Conservation (phyloP, 2,329 filamentous ascomycete species). For the Neonectria hederae region DNA sequence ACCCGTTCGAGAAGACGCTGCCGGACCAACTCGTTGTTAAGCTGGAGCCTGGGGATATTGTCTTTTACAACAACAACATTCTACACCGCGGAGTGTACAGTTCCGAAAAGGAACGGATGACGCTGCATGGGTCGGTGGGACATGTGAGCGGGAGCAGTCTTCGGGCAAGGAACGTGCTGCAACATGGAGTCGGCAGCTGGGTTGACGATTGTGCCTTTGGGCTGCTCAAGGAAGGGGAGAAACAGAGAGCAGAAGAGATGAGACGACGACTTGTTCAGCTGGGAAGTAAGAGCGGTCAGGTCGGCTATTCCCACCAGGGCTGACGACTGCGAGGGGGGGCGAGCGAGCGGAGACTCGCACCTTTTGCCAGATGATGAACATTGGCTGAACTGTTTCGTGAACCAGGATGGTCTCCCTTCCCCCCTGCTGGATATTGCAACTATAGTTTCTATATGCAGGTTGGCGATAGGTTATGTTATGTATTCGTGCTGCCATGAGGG, state of each 20-base stretch:
- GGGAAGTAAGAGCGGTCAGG: constrained; percentile 67
- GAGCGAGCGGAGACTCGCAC: constrained; percentile 19
- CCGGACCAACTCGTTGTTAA: constrained; percentile 72
- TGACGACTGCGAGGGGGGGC: constrained; percentile 39
- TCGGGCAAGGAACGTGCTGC: constrained; percentile 76
- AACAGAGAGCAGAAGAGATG: constrained; percentile 69
- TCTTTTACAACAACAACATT: constrained; percentile 93
- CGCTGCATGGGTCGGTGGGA: constrained; percentile 77
- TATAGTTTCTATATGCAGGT: constrained; percentile 19
- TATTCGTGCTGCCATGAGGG: not conserved
- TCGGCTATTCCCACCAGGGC: constrained; percentile 70
- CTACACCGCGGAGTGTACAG: constrained; percentile 77
- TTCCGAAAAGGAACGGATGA: constrained; percentile 68
- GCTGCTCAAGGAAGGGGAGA: constrained; percentile 53
- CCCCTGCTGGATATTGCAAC: not conserved
- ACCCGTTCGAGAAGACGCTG: constrained; percentile 69
- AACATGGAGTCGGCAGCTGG: constrained; percentile 77
- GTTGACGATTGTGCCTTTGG: constrained; percentile 67
- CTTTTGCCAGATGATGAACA: not conserved
- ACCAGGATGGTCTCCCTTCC: constrained; percentile 7
- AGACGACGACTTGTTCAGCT: constrained; percentile 68
- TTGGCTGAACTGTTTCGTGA: constrained; percentile 5
- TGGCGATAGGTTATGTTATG: constrained; percentile 14
- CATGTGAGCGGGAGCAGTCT: constrained; percentile 62
- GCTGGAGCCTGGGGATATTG: constrained; percentile 78